Evolutionary conservation across 208 protist species (phyloP), one percentile per base, ranked within the genome.

Genomic region (Trypanosomatidae sp.): DNA sequence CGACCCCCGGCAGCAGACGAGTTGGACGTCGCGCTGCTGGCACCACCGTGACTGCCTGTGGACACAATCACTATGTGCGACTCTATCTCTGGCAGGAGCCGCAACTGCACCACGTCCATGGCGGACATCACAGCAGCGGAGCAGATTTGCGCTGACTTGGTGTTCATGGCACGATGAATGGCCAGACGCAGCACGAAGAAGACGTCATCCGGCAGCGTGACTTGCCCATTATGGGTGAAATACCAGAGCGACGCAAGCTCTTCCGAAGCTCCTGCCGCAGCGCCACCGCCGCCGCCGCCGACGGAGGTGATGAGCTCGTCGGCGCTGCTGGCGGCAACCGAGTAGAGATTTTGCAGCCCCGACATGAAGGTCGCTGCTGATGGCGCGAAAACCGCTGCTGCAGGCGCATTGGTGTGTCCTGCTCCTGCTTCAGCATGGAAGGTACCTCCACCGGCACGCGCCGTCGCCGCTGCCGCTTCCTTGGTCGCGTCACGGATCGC

Each of bases 121-220:
- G 77, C 82, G 44, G 81, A 88, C 56, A 94, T 87, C 60, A 94
- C 80, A 22, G 93, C 83, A 2, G 91, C 91, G 7, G 90, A 96
- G 65, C 82, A 79, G 83, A 96, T 93, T 64, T 94, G 89, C 25
- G 85, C 89, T 1, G 87, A 93, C 55, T 91, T 91, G 9, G 89
- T 96, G 82, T 93, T 87, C 53, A 92, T 69, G 17, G 89, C 86
- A 1, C 91, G 89, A 52, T 94, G 91, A 2, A 96, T 36, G 9
- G 91, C 86, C 53, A 94, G 86, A 58, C 91, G 91, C 28, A 96
- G 66, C 52, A 96, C 88, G 69, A 91, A 96, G 72, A 96, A 96
- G 47, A 94, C 79, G 69, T 96, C 91, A 46, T 96, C 91, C 0
- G 86, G 69, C 33, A 96, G 73, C 30, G 88, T 92, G 59, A 94